Evolutionary conservation across 2,329 filamentous ascomycete genomes (phyloP).

Genomic region (Daldinia eschscholtzii): DNA sequence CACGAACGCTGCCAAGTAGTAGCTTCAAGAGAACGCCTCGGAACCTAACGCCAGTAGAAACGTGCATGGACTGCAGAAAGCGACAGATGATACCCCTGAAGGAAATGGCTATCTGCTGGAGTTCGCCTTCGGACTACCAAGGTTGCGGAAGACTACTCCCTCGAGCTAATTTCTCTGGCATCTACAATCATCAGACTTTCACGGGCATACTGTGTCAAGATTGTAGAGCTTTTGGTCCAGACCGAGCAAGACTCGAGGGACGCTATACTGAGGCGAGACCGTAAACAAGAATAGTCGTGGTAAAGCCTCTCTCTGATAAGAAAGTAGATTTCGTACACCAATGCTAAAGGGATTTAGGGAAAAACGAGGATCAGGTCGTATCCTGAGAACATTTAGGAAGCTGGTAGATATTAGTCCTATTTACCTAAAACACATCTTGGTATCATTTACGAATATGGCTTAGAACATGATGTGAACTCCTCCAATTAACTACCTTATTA

Average conservation of each 20-base stretch:
- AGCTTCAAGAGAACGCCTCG: slow-evolving; percentile 7
- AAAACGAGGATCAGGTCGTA: neutral
- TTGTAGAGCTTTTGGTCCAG: slow-evolving; percentile 29
- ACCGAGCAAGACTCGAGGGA: slow-evolving; percentile 19
- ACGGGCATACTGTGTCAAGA: slow-evolving; percentile 27
- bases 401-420: neutral
- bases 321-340: slow-evolving; percentile 19
- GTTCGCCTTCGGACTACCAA: slow-evolving; percentile 6
- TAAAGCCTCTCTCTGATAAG: no score
- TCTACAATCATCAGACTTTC: neutral
- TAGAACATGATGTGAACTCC: neutral
- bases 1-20: neutral
- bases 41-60: slow-evolving; percentile 18
- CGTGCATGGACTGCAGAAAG: slow-evolving; percentile 27
- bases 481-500: no score
- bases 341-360: slow-evolving; percentile 6
- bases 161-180: neutral
- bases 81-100: neutral
- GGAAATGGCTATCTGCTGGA: slow-evolving; percentile 24
- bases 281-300: neutral
- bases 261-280: slow-evolving; percentile 2
- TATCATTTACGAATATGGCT: no score
- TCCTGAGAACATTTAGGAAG: neutral
- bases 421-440: neutral
- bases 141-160: slow-evolving; percentile 36